Conservation (phyloP, 2,329 filamentous ascomycete genomes). For the Paraphaeosphaeria sporulosa region DNA sequence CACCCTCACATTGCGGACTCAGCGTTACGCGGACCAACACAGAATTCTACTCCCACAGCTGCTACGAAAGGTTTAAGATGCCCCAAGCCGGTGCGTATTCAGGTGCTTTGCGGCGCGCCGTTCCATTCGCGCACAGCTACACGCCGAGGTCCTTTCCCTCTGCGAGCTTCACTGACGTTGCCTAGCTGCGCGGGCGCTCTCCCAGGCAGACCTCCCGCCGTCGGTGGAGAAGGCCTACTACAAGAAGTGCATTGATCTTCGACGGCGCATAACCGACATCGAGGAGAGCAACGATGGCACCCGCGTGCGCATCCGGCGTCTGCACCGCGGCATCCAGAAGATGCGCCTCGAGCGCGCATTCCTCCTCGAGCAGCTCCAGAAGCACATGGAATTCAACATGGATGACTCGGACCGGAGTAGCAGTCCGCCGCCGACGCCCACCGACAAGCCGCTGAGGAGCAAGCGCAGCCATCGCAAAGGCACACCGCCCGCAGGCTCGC, state of each 20-base stretch:
- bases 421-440: slow-evolving; percentile 80
- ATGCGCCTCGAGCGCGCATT: slow-evolving; percentile 83
- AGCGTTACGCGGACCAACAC: not conserved
- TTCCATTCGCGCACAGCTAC: not conserved
- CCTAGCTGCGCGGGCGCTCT: slow-evolving; percentile 38
- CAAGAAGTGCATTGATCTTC: slow-evolving; percentile 93
- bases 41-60: not conserved
- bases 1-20: not conserved
- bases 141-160: no score
- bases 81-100: slow-evolving; percentile 9
- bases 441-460: slow-evolving; percentile 78
- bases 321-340: slow-evolving; percentile 88
- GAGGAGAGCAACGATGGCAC: slow-evolving; percentile 90
- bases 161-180: slow-evolving; percentile 1
- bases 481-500: slow-evolving; percentile 39
- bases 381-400: slow-evolving; percentile 56
- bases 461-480: slow-evolving; percentile 72
- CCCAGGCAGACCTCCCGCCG: slow-evolving; percentile 68
- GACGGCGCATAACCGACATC: slow-evolving; percentile 88
- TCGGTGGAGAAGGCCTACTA: slow-evolving; percentile 96
- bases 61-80: not conserved
- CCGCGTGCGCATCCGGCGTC: slow-evolving; percentile 77
- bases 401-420: slow-evolving; percentile 78
- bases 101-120: not conserved
- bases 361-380: slow-evolving; percentile 58